Evolutionary conservation across 2,329 filamentous ascomycete genomes (phyloP).

Genomic region (Aspergillus transmontanensis): DNA sequence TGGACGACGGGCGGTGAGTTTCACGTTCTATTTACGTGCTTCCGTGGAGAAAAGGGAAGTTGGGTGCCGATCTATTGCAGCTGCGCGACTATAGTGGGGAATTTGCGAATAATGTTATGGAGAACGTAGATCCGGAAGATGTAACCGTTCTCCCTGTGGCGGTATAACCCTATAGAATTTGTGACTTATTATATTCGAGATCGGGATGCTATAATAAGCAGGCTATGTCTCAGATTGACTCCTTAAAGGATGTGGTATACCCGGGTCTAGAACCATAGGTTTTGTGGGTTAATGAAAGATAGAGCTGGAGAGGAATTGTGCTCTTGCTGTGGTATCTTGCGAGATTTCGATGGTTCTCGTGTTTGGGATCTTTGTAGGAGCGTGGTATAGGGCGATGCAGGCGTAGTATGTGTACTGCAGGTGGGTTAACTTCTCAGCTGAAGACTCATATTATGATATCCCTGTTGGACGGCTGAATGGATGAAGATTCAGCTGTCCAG

Average conservation of each 20-base stretch:
- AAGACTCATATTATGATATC: too few species aligned
- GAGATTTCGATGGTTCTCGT: background rate
- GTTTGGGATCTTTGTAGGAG: background rate
- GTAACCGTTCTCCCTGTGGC: background rate
- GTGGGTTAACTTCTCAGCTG: too few species aligned
- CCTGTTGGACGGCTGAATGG: too few species aligned
- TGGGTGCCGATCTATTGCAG: background rate
- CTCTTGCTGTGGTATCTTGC: background rate
- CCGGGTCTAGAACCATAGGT: background rate
- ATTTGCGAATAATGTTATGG: background rate
- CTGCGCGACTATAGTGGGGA: background rate
- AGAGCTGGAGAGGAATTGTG: background rate
- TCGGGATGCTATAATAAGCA: background rate
- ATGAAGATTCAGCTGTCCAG: too few species aligned
- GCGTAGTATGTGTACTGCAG: background rate
- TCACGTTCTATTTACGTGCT: background rate
- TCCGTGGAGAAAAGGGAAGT: background rate
- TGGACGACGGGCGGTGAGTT: background rate
- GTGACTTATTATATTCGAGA: background rate
- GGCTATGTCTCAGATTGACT: background rate
- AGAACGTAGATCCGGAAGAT: background rate
- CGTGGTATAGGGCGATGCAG: background rate
- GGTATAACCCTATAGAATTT: background rate
- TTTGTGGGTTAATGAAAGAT: background rate
- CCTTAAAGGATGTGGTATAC: background rate